These are phyloP conservation scores for Cudoniella acicularis DNA, from an alignment of 495 filamentous ascomycete species.

Conservation along the genomic window DNA sequence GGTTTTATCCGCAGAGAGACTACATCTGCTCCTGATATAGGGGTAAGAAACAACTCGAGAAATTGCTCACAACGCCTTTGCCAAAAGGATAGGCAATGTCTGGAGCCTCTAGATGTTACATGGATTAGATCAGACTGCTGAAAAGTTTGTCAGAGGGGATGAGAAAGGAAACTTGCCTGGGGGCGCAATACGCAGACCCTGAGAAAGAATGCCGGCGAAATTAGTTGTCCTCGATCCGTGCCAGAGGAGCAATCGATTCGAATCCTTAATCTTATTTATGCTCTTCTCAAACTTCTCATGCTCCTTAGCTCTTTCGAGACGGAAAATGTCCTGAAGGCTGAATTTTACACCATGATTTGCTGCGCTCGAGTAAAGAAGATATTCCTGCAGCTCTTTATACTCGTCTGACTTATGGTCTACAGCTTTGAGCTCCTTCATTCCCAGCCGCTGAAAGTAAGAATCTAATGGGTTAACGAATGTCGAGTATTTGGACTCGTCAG, in stretches of 20 bases:
- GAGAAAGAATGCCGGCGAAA: constrained; percentile 76
- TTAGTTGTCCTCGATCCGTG: constrained; percentile 78
- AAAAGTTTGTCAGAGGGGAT: no score
- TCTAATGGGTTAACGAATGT: constrained; percentile 60
- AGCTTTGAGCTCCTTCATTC: constrained; percentile 70
- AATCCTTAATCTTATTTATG: constrained; percentile 9
- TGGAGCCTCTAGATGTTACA: no score
- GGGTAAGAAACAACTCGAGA: no score
- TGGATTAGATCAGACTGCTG: no score
- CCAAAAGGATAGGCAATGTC: constrained; percentile 76
- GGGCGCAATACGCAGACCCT: constrained; percentile 83
- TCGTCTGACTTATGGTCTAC: constrained; percentile 57
- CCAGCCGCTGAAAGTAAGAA: constrained; percentile 63
- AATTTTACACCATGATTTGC: constrained; percentile 56
- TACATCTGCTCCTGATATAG: no score
- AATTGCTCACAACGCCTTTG: no score
- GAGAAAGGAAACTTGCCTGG: no score
- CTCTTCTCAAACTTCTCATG: constrained; percentile 59
- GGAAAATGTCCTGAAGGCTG: constrained; percentile 72
- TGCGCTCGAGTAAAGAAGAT: constrained; percentile 62
- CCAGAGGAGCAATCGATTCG: constrained; percentile 74
- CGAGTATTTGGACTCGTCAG: constrained; percentile 42
- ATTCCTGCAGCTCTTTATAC: constrained; percentile 58
- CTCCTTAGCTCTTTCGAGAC: constrained; percentile 75
- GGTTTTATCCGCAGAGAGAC: no score